Evolutionary conservation across 345 rosid species (phyloP), one percentile per base, ranked within the genome.

Genomic region (Limnanthes douglasii): DNA sequence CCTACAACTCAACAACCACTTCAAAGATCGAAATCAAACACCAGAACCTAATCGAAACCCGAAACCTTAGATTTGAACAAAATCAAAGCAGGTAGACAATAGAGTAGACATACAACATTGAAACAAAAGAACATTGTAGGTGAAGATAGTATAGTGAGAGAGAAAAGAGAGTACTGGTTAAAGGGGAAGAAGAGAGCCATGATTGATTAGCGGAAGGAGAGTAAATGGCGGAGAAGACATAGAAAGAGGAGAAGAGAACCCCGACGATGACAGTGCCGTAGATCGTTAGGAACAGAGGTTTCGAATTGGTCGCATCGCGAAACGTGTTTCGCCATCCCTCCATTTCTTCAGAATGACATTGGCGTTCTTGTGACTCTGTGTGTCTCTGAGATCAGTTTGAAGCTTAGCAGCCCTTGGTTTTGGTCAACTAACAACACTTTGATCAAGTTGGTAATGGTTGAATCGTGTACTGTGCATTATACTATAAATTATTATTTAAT

Each of bases 221-320:
- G 65, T 70, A 71, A 52, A 80, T 41, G 7, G 94, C 83, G n/a
- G 98, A 77, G 69, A 77, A 78, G 45, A 90, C 85, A 51, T 70
- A 90, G 29, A 80, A 62, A 17, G 94, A 61, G 15, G 96, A 84
- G 45, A 90, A 61, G 45, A 78, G 42, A 17, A 73, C 65, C 18
- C 98, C 98, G 8, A 73, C 48, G 42, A 84, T 45, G 36, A 84
- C 94, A 5, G 96, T 63, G 11, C 73, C 69, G 49, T 90, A 90
- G 62, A 90, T 64, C 39, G 96, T 71, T 37, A 75, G 19, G 64
- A 90, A 90, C 39, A 90, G 56, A 19, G 98, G 96, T 60, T 62
- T 78, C 29, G 85, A 57, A 41, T 58, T 72, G 33, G 72, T 59
- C 31, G 68, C 52, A 13, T 78, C 98, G 19, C 72, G 85, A 53